Base-by-base conservation (phyloP, 164 flowering plant genomes). In the Vitis rupestris region DNA sequence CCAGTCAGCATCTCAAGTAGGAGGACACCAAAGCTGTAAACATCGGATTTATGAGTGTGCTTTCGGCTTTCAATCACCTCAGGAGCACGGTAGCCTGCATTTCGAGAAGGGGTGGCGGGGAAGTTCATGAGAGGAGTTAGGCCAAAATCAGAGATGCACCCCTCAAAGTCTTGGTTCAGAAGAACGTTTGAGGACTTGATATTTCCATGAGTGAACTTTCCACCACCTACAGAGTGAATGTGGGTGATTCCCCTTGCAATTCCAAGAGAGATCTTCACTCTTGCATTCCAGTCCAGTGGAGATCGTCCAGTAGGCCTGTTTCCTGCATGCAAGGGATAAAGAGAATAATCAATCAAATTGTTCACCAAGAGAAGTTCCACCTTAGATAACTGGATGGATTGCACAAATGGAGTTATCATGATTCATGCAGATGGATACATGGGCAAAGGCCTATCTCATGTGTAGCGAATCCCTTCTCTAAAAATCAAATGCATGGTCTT, bases 1-100 rank as follows among this genome's bases (percentile, higher is more conserved):
- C 89, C 91, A 2, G 91, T 87, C 50, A 87, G 79, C 79, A 87
- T 78, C 80, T 87, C 91, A 1, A 87, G 83, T 9, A 87, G 78
- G 50, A 87, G 74, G 13, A 87, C 91, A 29, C 91, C 91, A 68
- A 87, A 87, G 72, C 91, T 80, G 75, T 85, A 87, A 17, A 84
- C 88, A 54, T 87, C 91, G 5, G 91, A 82, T 71, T 80, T 82
- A 31, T 85, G 88, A 12, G 74, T 75, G 60, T 73, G 78, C 73
- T 80, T 87, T 17, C 79, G 74, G 4, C 83, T 69, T 70, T 84
- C 87, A 3, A 78, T 75, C 69, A 85, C 85, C 75, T 87, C 91
- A 9, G 91, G 91, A 49, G 91, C 89, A 9, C 80, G 80, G 59
- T 85, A 87, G 12, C 89, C 91, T n/a, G 75, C 75, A 49, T 31